These are phyloP conservation scores for Pleurostoma richardsiae DNA, from an alignment of 2,329 filamentous ascomycete species.

Conservation along the genomic window DNA sequence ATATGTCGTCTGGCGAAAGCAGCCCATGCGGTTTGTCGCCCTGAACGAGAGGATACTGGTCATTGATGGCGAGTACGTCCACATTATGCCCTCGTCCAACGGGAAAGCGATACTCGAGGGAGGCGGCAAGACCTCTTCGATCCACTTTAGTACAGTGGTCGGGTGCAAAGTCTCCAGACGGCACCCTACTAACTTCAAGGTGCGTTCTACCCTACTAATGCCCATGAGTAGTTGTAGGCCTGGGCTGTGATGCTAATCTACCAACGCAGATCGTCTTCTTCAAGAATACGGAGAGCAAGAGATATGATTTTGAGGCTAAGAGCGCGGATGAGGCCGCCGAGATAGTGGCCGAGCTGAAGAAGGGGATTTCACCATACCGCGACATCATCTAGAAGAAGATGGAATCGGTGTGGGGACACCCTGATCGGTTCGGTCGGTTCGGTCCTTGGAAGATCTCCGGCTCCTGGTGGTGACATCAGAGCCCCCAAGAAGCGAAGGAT, in stretches of 20 bases:
- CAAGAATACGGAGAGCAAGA: conserved; percentile 69
- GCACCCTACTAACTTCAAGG: conserved; percentile 76
- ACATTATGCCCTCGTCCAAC: conserved; percentile 69
- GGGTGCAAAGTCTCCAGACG: conserved; percentile 77
- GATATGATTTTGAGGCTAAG: conserved; percentile 81
- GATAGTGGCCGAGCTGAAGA: conserved; percentile 74
- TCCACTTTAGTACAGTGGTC: conserved; percentile 77
- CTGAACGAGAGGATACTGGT: conserved; percentile 71
- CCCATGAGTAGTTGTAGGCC: not conserved
- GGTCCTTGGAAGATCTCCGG: too few relatives aligned
- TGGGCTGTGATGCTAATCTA: conserved; percentile 1
- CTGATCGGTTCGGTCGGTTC: too few relatives aligned
- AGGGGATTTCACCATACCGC: conserved; percentile 63
- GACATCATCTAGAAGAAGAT: conserved; percentile 26
- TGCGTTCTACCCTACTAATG: conserved; percentile 23
- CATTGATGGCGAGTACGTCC: conserved; percentile 82
- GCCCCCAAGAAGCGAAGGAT: too few relatives aligned
- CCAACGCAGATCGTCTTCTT: conserved; percentile 62
- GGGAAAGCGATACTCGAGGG: conserved; percentile 62
- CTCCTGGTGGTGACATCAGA: too few relatives aligned
- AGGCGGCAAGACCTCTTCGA: conserved; percentile 68
- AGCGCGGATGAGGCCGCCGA: conserved; percentile 68
- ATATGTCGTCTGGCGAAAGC: conserved; percentile 76
- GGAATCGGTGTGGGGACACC: too few relatives aligned
- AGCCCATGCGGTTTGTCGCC: conserved; percentile 74